Percentiles rank a stretch among this genome's conserved stretches.
Evolutionary conservation across 225 moss, liverwort and hornwort species (phyloP).

Genomic region (Physcomitrium patens): DNA sequence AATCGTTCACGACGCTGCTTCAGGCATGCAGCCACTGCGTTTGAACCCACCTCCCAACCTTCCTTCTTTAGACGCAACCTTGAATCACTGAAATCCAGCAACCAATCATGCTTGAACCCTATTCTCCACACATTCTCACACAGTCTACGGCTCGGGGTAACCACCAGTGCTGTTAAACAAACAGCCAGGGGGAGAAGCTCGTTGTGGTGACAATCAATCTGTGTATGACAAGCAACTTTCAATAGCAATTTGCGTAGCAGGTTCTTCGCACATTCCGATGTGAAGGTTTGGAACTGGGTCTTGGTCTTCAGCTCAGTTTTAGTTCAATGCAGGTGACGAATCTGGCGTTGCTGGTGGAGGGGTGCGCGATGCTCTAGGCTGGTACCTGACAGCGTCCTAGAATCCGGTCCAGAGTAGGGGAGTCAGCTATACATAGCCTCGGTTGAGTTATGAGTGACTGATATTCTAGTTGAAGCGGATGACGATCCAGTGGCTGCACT

Average conservation of each 20-base stretch:
- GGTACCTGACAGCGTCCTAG: conserved; percentile 1
- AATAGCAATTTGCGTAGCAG: too few relatives aligned
- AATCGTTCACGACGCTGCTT: too few relatives aligned
- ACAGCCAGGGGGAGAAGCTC: too few relatives aligned
- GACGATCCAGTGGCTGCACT: neutral
- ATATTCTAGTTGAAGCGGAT: conserved; percentile 18
- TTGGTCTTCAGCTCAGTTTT: neutral
- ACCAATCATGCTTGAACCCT: neutral
- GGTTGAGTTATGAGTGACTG: neutral
- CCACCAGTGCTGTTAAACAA: too few relatives aligned
- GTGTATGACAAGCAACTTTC: too few relatives aligned
- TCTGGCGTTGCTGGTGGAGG: neutral
- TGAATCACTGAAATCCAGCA: too few relatives aligned
- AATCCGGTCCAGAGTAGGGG: neutral
- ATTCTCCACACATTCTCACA: too few relatives aligned
- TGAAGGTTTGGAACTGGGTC: neutral
- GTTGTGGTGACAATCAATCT: too few relatives aligned
- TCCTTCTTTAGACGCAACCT: too few relatives aligned
- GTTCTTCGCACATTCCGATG: too few relatives aligned
- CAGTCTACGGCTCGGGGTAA: too few relatives aligned
- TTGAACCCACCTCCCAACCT: neutral
- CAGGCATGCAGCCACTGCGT: neutral
- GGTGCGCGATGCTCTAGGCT: neutral
- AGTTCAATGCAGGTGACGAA: neutral
- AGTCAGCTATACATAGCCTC: neutral